Percentiles rank a stretch among this genome's conserved stretches.
Conservation (phyloP, 441 rosid genomes). For the Pelargonium cotyledonis region DNA sequence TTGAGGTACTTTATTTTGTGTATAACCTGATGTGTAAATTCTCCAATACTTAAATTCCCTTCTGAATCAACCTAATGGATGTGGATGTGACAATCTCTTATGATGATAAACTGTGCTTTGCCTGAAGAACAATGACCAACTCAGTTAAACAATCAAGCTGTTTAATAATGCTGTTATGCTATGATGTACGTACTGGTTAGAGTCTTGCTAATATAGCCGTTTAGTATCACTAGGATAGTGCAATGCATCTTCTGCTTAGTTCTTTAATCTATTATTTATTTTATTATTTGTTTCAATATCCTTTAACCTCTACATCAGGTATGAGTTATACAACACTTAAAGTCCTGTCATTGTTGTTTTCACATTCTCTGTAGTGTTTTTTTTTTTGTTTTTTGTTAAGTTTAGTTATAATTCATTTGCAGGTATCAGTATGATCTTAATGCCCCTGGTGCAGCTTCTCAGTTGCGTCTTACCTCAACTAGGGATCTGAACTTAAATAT, state of each 20-base stretch:
- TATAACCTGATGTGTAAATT: no score
- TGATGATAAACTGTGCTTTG: neutral
- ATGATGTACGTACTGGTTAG: neutral
- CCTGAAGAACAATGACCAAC: neutral
- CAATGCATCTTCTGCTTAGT: neutral
- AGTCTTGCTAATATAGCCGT: neutral
- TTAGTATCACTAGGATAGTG: neutral
- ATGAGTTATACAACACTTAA: neutral
- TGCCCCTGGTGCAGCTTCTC: constrained; percentile 74
- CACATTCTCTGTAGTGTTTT: neutral
- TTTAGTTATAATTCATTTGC: constrained; percentile 22
- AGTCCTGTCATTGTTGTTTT: neutral
- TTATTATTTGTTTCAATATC: neutral
- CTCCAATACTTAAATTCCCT: neutral
- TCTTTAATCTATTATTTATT: no score
- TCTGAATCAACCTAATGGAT: neutral
- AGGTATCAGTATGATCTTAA: constrained; percentile 83
- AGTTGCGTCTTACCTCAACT: constrained; percentile 68
- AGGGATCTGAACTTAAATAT: constrained; percentile 80
- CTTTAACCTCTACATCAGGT: neutral
- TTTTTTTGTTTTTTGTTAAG: neutral
- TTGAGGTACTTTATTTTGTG: constrained; percentile 43
- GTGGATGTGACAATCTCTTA: neutral
- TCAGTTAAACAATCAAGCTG: neutral
- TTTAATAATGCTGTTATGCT: neutral